Evolutionary conservation across 1,284 basidiomycete species (phyloP), one percentile per base, ranked within the genome.

Genomic region (Lignosus rhinocerotis): DNA sequence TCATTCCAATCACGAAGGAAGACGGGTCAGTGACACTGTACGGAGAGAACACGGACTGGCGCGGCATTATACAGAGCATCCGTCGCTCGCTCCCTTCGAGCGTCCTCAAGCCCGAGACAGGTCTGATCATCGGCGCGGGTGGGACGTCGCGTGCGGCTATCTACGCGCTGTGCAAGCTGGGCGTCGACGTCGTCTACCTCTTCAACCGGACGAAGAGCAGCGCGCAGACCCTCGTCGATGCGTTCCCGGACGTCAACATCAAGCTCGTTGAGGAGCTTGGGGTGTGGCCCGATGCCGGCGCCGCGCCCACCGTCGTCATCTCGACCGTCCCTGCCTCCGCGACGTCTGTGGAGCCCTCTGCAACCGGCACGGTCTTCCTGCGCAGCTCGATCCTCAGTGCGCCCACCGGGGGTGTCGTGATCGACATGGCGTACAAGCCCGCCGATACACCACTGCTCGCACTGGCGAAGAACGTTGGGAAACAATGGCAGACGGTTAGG

Each of bases 1-100:
- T 97, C 70, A 81, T 95, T 19, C 88, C 91, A 7, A 67, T 66
- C 42, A 59, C 65, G 34, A 69, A 65, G 34, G 70, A 74, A 2
- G 78, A 80, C 52, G 83, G 84, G 1, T 73, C 77, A 14, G 76
- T 78, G 3, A 73, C 78, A 25, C 77, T 98, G 32, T 78, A 84
- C 51, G 95, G 96, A 1, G 94, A 97, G 69, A 98, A 98, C 75
- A 96, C 94, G 0, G 95, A 97, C 71, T 97, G 94, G 88, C 74
- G 90, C 51, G 95, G 93, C 0, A 96, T 98, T 64, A 80, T 80
- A 30, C 78, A 86, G 19, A 82, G 85, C 46, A 79, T 84, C 46
- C 79, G 66, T 49, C 74, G 76, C 39, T 79, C 78, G 36, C 68
- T 76, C 33, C 65, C 72, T 3, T 68, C 66, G 14, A 68, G 68